A percentile compares a stretch with the other conserved stretches of the same genome.
Evolutionary conservation across 768 basidiomycete species (phyloP).

Genomic region (Dioszegia hungarica): DNA sequence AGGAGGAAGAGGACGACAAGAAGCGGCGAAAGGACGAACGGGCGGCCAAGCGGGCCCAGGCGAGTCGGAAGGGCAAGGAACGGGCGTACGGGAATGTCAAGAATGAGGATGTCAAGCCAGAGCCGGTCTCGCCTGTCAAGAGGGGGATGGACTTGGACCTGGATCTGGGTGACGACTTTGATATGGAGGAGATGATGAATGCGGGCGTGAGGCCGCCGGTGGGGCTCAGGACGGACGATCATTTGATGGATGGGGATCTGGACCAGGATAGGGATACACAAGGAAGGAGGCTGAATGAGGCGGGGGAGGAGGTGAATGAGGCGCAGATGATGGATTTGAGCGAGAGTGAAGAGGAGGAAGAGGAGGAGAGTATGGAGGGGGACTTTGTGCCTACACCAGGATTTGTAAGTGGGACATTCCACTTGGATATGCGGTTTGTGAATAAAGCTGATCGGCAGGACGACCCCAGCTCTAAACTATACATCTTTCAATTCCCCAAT

Average conservation of each 20-base stretch:
- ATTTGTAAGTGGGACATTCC: constrained; percentile 18
- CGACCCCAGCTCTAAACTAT: constrained; percentile 53
- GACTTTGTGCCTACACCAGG: constrained; percentile 32
- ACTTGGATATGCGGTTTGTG: background rate
- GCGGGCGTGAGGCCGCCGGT: constrained; percentile 1
- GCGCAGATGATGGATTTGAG: constrained; percentile 45
- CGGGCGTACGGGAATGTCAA: constrained; percentile 22
- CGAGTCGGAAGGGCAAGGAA: constrained; percentile 10
- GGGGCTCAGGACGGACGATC: constrained; percentile 33
- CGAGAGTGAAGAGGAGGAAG: constrained; percentile 46
- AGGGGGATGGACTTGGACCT: background rate
- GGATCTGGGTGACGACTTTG: background rate
- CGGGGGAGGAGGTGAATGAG: constrained; percentile 31
- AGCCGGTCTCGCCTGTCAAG: constrained; percentile 39
- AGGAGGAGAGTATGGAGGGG: constrained; percentile 38
- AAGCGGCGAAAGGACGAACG: background rate
- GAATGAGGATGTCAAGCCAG: constrained; percentile 23
- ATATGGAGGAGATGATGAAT: constrained; percentile 6
- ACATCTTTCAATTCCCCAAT: constrained; percentile 83
- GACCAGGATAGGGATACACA: constrained; percentile 35
- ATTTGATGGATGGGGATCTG: constrained; percentile 38
- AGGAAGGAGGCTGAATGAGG: constrained; percentile 29
- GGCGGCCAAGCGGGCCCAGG: background rate
- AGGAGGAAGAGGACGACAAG: constrained; percentile 15
- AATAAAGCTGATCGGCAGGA: constrained; percentile 21